phyloP scores from a whole-genome alignment of 140 eudicot genomes.

The Ambrosia hybrid region DNA sequence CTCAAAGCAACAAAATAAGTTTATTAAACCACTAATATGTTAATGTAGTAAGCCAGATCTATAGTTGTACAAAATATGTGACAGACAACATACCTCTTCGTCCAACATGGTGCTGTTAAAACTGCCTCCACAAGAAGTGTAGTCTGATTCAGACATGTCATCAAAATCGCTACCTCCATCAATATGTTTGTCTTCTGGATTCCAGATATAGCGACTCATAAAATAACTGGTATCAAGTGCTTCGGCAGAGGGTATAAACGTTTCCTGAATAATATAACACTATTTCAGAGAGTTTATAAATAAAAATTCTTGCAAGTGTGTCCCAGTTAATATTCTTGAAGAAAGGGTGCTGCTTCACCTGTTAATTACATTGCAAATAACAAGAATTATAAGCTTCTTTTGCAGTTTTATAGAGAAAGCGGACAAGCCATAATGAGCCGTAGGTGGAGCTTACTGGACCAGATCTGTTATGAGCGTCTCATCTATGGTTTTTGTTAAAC shows the following conservation, averaged over 20 bases:
- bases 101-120: constrained; percentile 60
- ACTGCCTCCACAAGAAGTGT: constrained; percentile 68
- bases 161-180: constrained; percentile 84
- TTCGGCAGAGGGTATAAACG: constrained; percentile 82
- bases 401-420: too few species aligned
- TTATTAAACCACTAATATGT: background rate
- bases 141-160: constrained; percentile 62
- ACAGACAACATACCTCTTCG: constrained; percentile 61
- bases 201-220: constrained; percentile 98
- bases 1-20: constrained; percentile 18
- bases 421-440: too few species aligned
- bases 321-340: too few species aligned
- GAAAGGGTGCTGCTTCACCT: too few species aligned
- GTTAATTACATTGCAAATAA: too few species aligned
- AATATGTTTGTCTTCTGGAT: constrained; percentile 76
- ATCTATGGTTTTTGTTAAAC: too few species aligned
- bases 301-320: background rate
- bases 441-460: too few species aligned
- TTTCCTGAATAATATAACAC: constrained; percentile 13
- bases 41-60: background rate
- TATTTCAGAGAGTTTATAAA: background rate
- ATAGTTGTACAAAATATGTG: background rate
- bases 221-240: constrained; percentile 91
- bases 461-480: too few species aligned
- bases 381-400: too few species aligned